Evolutionary conservation across 2,329 filamentous ascomycete species (phyloP), one percentile per base, ranked within the genome.

Genomic region (Cadophora sp.): DNA sequence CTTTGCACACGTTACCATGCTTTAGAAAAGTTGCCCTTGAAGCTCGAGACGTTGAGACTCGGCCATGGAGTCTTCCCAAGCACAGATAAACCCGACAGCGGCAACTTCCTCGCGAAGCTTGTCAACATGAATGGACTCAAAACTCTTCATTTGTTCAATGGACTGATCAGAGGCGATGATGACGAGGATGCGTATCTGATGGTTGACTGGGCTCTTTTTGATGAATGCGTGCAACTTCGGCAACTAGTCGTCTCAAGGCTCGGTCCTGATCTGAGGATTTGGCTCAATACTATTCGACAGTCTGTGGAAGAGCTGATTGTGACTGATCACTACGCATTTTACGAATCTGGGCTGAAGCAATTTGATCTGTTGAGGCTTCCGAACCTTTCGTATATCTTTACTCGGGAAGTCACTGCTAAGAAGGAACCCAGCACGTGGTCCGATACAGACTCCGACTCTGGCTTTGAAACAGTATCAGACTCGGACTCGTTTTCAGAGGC

Each of bases 231-330:
- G 1, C 19, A 5, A 7, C 43, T 48, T 22, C 43, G 19, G 43
- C 43, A 48, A 48, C 12, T 48, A n/a, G 19, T 11, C 8, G 43
- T 48, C 5, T 48, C 43, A 48, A n/a, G 43, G 22, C 43, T 48
- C 7, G 19, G 43, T 8, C 19, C 7, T 2, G 43, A 48, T 48
- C 43, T 22, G 4, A 48, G 19, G 19, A 48, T 22, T 48, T 48
- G 43, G 43, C 43, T 64, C 37, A 59, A 59, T 40, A n/a, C 26
- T 46, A 26, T 51, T 14, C 34, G 43, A 7, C 48, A 68, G 16
- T 59, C 55, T 0, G 60, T 70, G 12, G 27, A 64, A 60, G 70
- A 69, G 24, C 48, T 72, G 19, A 65, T 70, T 8, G 46, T 72
- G 26, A 66, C 65, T 48, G 43, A 48, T 22, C 43, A 48, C 3